Percentiles rank a stretch among this genome's conserved stretches.
phyloP scores from a whole-genome alignment of 2,329 filamentous ascomycete genomes.

The Paramyrothecium sp. region DNA sequence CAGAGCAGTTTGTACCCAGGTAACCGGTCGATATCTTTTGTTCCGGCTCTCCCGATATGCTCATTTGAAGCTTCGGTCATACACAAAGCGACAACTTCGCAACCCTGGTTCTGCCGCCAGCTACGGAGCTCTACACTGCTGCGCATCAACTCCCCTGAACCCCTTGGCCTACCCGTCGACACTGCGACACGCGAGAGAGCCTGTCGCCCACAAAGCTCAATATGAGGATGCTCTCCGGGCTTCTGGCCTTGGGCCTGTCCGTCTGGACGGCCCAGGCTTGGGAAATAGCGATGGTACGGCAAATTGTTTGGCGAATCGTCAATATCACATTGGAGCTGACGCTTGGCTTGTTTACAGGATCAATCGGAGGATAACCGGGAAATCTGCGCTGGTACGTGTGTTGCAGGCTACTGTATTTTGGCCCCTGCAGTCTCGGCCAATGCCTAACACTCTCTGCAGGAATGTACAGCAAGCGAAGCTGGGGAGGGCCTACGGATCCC shows the following conservation, averaged over 20 bases:
- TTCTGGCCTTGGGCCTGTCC: conserved; percentile 53
- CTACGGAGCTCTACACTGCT: background rate
- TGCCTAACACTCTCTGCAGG: conserved; percentile 41
- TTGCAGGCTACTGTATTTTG: background rate
- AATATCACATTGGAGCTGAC: conserved; percentile 16
- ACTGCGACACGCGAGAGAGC: background rate
- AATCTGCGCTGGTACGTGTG: conserved; percentile 64
- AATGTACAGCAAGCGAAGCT: conserved; percentile 90
- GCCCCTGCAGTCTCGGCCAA: background rate
- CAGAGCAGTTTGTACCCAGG: background rate
- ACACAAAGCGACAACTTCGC: background rate
- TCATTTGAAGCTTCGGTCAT: background rate
- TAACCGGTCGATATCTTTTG: background rate
- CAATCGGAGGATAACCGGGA: conserved; percentile 75
- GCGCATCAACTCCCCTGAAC: background rate
- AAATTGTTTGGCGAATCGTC: background rate
- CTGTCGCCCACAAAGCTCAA: conserved; percentile 10
- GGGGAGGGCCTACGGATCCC: conserved; percentile 85
- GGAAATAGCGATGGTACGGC: conserved; percentile 56
- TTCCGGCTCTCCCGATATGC: background rate
- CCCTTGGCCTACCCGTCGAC: background rate
- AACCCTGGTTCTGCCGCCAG: background rate
- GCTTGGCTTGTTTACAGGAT: conserved; percentile 50
- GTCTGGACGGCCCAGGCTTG: conserved; percentile 52
- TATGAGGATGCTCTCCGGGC: conserved; percentile 56